Evolutionary conservation across 2,329 filamentous ascomycete species (phyloP).

Genomic region (Pestalotiopsis sp.): DNA sequence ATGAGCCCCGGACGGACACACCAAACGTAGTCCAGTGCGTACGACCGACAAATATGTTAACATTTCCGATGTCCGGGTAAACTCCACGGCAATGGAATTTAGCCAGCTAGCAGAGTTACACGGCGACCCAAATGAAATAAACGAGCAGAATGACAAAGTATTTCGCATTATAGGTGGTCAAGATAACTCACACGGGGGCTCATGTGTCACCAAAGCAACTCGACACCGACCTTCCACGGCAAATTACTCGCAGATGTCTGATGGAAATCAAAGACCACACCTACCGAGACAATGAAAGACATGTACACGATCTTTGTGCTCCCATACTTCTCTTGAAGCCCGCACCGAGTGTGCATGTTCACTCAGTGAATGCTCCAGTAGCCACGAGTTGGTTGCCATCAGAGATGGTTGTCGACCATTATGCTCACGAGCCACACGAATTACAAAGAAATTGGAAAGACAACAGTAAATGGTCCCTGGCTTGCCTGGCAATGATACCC

Average conservation of each 20-base stretch:
- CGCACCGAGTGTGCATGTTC: neutral
- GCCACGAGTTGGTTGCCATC: neutral
- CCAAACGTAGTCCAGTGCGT: too few species aligned
- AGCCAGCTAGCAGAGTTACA: too few species aligned
- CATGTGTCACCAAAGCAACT: neutral
- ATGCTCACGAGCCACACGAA: neutral
- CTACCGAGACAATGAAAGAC: neutral
- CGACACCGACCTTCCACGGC: neutral
- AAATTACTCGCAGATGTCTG: neutral
- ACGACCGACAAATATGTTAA: neutral
- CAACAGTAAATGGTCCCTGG: neutral
- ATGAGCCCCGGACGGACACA: too few species aligned
- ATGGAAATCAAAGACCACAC: neutral
- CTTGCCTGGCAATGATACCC: neutral
- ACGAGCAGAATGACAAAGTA: neutral
- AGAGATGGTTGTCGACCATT: neutral
- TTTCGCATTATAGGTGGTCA: neutral
- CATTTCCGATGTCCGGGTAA: neutral
- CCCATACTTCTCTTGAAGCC: neutral
- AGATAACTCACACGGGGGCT: neutral
- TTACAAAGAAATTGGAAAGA: neutral
- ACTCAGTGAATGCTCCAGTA: neutral
- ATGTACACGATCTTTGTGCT: neutral
- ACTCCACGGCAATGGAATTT: neutral
- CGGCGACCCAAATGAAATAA: too few species aligned